Evolutionary conservation across 371 early-diverging fungal species (phyloP), one percentile per base, ranked within the genome.

Genomic region (Syncephalis fuscata): DNA sequence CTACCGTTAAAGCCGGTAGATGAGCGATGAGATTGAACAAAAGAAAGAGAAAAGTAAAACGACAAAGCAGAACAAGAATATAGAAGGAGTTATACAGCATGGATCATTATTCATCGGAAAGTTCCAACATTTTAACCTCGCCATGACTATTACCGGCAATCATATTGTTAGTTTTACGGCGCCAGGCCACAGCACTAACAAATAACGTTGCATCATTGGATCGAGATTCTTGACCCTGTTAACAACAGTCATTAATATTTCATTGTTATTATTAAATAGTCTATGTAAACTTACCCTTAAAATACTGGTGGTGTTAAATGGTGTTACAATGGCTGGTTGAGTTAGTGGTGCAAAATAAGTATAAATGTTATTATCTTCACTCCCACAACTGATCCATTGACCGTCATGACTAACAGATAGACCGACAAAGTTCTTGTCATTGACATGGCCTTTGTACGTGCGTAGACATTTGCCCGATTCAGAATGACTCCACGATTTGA

Each of bases 361-460:
- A 56, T 79, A 89, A 11, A 90, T 71, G 0, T 73, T 71, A 60
- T 94, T 90, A 44, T 77, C 82, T 57, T 94, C 94, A 55, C 85
- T 85, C 16, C 94, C 94, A 54, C 90, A 89, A 0, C 86, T 65
- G 52, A 94, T 82, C 80, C 87, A 88, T 32, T 32, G 32, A 32
- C 32, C 11, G 50, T 88, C 83, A 3, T 73, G 73, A 11, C 79
- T 77, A 9, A 78, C 66, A 20, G 74, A 70, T 40, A 91, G 61
- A 1, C 94, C 94, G 7, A 91, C 94, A 82, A 94, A 94, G 66
- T 92, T 90, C 68, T 86, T 89, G 53, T 88, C 91, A 56, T 94
- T 94, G 21, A 64, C 51, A 58, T 94, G 94, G 4, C 92, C 92
- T 4, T 65, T 56, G 55, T 67, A 94, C 2, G 84, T 79, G 24